Base-by-base conservation (phyloP, 495 filamentous ascomycete genomes). In the Opeltia flavorubescens region DNA sequence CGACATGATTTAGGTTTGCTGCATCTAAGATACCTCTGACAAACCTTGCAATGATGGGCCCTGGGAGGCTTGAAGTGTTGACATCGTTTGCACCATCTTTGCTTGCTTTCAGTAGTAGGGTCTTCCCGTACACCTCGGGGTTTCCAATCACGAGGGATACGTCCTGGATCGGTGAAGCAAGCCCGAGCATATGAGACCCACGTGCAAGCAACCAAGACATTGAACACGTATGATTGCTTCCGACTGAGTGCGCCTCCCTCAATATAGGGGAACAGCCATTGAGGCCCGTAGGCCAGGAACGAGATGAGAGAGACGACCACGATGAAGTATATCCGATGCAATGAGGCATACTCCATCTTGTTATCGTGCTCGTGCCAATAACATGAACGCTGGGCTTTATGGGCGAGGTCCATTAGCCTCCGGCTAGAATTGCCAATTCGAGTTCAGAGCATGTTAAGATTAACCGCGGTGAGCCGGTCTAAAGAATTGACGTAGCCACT, bases 1-100 rank as follows among this genome's bases (percentile, higher is more conserved):
- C 28, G 17, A 26, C 12, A 31, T 4, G 15, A 13, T 12, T 9
- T 8, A 35, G 11, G 11, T 42, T n/a, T 0, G 0, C 26, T 20
- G 8, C 7, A 18, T 1, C 26, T 21, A 44, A 35, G 54, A 2
- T 56, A 83, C 76, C 83, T 80, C 55, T 71, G 69, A 65, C 91
- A 98, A 40, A 74, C 77, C 53, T 82, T 83, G 69, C 91, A 98
- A 67, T 98, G 91, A 66, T 98, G 93, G 33, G 87, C 76, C 43
- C 91, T 71, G 5, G 84, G 84, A 8, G 93, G 86, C 55, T 96
- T 96, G 15, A 72, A 76, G 11, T 78, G 75, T 39, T 80, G 67
- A 59, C 91, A 98, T 63, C 84, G 94, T 56, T 78, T 80, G 62
- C 91, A 98, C 86, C 86, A 95, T 51, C 78, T 59, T 52, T 66